These are phyloP conservation scores for Botryotinia convoluta DNA, from an alignment of 2,329 filamentous ascomycete genomes.

Conservation along the genomic window DNA sequence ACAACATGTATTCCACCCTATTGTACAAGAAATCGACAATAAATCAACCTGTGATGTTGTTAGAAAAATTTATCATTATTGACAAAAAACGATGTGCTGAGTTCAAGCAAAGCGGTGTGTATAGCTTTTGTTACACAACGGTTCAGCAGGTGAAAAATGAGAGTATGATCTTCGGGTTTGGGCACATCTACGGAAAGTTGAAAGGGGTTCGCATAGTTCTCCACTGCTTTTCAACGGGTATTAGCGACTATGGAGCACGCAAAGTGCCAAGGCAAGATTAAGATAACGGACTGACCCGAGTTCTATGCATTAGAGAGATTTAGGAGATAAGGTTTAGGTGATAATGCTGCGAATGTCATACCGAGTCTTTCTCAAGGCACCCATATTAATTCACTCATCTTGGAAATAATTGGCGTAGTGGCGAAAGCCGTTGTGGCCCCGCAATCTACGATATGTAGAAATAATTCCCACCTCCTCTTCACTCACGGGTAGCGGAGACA, in stretches of 20 bases:
- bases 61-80: slow-evolving; percentile 6
- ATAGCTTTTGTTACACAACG: neutral
- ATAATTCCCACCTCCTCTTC: neutral
- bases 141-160: slow-evolving; percentile 3
- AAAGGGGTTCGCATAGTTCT: slow-evolving; percentile 17
- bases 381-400: neutral
- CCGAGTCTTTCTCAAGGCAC: neutral
- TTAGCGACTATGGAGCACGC: slow-evolving; percentile 13
- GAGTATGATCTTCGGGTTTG: neutral
- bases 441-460: slow-evolving; percentile 12
- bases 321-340: slow-evolving; percentile 2
- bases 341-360: neutral
- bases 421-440: neutral
- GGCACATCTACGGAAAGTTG: neutral
- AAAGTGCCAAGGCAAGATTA: neutral
- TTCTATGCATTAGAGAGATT: slow-evolving; percentile 3
- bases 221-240: slow-evolving; percentile 2
- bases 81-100: neutral
- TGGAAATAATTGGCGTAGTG: slow-evolving; percentile 13
- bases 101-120: neutral
- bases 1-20: slow-evolving; percentile 5
- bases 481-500: slow-evolving; percentile 8
- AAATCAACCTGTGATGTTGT: neutral
- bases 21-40: neutral
- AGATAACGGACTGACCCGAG: slow-evolving; percentile 14